phyloP scores from a whole-genome alignment of 192 early-diverging fungal species.

The Umbelopsis ramanniana region DNA sequence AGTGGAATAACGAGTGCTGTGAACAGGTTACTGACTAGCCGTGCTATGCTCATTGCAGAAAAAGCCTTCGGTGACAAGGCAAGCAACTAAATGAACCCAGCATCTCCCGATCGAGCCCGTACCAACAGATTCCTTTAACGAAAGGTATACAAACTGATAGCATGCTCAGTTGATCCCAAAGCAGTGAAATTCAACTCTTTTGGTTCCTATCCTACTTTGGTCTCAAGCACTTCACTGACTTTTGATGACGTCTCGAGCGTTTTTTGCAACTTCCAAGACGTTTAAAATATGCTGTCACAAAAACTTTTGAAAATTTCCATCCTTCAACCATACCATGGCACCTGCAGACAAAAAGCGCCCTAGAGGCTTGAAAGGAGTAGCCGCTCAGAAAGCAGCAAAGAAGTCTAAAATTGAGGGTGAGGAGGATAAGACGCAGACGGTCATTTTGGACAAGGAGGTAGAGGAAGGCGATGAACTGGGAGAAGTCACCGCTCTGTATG shows the following conservation, averaged over 20 bases:
- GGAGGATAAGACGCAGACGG: conserved; percentile 40
- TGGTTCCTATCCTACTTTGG: not conserved
- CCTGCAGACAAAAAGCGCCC: conserved; percentile 49
- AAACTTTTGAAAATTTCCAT: conserved; percentile 14
- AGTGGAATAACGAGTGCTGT: not conserved
- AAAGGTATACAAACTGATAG: not conserved
- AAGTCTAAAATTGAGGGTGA: conserved; percentile 24
- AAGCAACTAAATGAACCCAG: too few relatives aligned
- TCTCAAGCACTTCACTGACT: not conserved
- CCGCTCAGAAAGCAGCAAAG: conserved; percentile 35
- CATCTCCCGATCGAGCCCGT: too few relatives aligned
- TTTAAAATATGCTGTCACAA: conserved; percentile 17
- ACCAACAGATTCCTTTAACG: not conserved
- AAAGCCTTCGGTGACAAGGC: too few relatives aligned
- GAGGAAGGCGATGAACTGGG: conserved; percentile 56
- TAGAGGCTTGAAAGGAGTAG: conserved; percentile 45
- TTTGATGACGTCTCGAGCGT: conserved; percentile 6
- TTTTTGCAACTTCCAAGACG: not conserved
- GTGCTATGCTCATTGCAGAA: not conserved
- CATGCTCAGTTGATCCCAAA: too few relatives aligned
- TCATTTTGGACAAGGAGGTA: conserved; percentile 47
- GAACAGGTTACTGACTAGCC: not conserved
- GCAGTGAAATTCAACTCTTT: not conserved
- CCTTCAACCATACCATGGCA: not conserved
- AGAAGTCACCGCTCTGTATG: conserved; percentile 52